A percentile compares a stretch with the other conserved stretches of the same genome.
These are phyloP conservation scores for Ganoderma sinense DNA, from an alignment of 1,284 basidiomycete species.

Conservation along the genomic window DNA sequence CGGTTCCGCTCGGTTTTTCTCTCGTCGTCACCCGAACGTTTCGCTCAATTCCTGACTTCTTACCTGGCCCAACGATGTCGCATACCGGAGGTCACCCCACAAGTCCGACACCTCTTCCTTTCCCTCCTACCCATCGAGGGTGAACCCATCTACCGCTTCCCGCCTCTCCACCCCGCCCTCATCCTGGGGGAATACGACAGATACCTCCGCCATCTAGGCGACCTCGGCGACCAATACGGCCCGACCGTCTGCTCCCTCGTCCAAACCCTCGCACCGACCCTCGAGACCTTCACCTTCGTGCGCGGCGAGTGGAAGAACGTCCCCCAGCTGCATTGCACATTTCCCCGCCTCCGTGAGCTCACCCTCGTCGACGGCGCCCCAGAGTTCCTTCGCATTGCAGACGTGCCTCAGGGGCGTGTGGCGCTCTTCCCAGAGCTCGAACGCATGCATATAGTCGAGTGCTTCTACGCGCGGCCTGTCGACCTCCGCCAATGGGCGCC, in stretches of 20 bases:
- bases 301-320: neutral
- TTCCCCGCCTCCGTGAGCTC: conserved; percentile 20
- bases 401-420: neutral
- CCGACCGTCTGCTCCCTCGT: conserved; percentile 4
- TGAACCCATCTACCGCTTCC: neutral
- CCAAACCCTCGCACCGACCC: conserved; percentile 7
- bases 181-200: neutral
- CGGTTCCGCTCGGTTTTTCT: conserved; percentile 9
- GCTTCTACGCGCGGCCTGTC: conserved; percentile 8
- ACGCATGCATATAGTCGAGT: conserved; percentile 6
- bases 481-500: conserved; percentile 10
- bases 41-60: conserved; percentile 2
- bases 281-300: conserved; percentile 16
- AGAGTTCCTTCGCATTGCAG: neutral
- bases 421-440: conserved; percentile 9
- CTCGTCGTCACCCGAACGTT: neutral
- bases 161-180: neutral
- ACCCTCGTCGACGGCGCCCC: conserved; percentile 9
- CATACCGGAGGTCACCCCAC: neutral
- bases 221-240: neutral
- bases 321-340: neutral
- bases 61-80: conserved; percentile 6
- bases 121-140: conserved; percentile 9
- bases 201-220: neutral
- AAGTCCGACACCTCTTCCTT: conserved; percentile 20